Evolutionary conservation across 2,329 filamentous ascomycete species (phyloP).

Genomic region (Arthrobotrys megalospora): DNA sequence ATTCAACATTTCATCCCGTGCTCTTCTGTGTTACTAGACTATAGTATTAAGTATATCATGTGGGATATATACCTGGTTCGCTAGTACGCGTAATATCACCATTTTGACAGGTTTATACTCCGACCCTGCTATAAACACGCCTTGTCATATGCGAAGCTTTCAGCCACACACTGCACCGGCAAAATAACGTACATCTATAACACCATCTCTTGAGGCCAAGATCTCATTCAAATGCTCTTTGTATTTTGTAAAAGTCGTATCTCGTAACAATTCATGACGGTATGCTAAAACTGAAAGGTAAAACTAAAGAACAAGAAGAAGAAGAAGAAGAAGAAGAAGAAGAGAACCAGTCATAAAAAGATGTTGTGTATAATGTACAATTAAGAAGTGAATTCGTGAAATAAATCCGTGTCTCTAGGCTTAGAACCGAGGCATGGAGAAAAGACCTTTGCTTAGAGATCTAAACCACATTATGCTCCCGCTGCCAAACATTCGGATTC

Average conservation of each 20-base stretch:
- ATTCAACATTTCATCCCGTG: constrained; percentile 8
- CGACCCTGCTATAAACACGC: constrained; percentile 10
- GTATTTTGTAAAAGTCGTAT: constrained; percentile 14
- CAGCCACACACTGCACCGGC: constrained; percentile 23
- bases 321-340: no score
- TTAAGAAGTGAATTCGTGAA: no score
- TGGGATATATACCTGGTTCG: neutral
- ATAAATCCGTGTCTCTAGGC: no score
- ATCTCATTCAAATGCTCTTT: constrained; percentile 3
- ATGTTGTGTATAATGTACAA: neutral
- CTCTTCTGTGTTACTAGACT: no score
- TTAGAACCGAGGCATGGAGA: neutral
- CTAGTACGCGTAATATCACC: neutral
- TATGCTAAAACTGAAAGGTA: no score
- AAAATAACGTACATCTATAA: constrained; percentile 8
- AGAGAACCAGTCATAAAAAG: neutral
- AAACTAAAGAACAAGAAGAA: no score
- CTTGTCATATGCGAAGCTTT: constrained; percentile 30
- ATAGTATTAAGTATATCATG: constrained; percentile 1
- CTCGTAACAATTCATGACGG: neutral
- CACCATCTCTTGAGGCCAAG: neutral
- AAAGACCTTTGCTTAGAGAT: neutral
- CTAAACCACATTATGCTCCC: constrained; percentile 6
- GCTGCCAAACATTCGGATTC: constrained; percentile 40
- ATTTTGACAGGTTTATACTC: constrained; percentile 24